A percentile compares a stretch with the other conserved stretches of the same genome.
Evolutionary conservation across 176 grass and related monocot species (phyloP).

Genomic region (Olyra latifolia): DNA sequence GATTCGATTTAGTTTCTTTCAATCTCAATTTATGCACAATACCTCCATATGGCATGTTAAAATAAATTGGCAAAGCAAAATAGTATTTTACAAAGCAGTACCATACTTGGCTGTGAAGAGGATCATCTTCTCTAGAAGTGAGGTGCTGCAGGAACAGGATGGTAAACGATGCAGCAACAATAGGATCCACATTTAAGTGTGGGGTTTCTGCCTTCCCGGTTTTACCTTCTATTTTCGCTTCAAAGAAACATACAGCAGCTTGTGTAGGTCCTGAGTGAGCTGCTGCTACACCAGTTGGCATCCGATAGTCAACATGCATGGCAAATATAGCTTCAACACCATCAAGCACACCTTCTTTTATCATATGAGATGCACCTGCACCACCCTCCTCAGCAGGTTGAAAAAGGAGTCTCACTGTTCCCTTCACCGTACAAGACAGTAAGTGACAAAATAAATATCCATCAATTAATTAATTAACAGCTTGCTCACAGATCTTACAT

Average conservation of each 20-base stretch:
- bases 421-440: slow-evolving; percentile 47
- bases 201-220: slow-evolving; percentile 66
- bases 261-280: slow-evolving; percentile 70
- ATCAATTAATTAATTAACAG: not conserved
- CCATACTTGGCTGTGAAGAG: slow-evolving; percentile 87
- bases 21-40: not conserved
- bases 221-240: slow-evolving; percentile 90
- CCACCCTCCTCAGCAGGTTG: slow-evolving; percentile 95
- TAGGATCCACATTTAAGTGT: slow-evolving; percentile 78
- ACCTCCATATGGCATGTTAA: not conserved
- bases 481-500: not conserved
- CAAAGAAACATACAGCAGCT: slow-evolving; percentile 68
- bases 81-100: not conserved
- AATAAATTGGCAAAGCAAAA: slow-evolving; percentile 6
- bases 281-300: slow-evolving; percentile 54
- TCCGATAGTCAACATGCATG: slow-evolving; percentile 69
- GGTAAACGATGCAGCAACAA: slow-evolving; percentile 62
- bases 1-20: not conserved
- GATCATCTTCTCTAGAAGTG: slow-evolving; percentile 83
- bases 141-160: slow-evolving; percentile 75
- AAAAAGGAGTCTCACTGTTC: slow-evolving; percentile 91
- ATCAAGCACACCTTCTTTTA: slow-evolving; percentile 72
- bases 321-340: slow-evolving; percentile 73
- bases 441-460: slow-evolving; percentile 6
- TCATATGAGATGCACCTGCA: slow-evolving; percentile 88